Evolutionary conservation across 1,284 basidiomycete species (phyloP).

Genomic region (Neolentinus lepideus): DNA sequence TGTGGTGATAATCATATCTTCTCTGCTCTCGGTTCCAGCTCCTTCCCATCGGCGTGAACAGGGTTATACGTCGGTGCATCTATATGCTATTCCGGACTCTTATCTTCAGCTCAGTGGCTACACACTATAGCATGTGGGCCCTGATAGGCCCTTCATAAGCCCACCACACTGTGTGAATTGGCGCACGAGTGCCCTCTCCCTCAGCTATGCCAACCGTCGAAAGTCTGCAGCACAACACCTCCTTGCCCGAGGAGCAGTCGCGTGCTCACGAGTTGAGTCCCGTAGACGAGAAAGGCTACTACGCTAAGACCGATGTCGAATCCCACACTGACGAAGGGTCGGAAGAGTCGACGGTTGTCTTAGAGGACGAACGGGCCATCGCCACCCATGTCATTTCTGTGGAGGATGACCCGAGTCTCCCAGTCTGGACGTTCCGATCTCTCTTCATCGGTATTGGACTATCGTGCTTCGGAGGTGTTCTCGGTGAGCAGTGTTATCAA

Average conservation of each 20-base stretch:
- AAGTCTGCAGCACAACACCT: not conserved
- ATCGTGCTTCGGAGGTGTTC: slow-evolving; percentile 47
- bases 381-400: slow-evolving; percentile 41
- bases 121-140: not conserved
- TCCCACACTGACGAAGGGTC: not conserved
- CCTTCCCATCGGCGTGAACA: not conserved
- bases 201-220: not conserved
- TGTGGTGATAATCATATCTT: not conserved
- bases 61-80: too few species aligned
- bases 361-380: not conserved
- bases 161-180: not conserved
- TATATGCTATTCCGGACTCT: too few species aligned
- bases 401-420: slow-evolving; percentile 52
- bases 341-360: not conserved
- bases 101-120: too few species aligned
- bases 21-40: not conserved
- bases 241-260: not conserved
- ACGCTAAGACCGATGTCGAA: not conserved
- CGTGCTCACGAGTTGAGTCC: not conserved
- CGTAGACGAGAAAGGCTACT: not conserved
- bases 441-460: slow-evolving; percentile 41
- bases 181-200: not conserved
- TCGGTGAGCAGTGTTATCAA: slow-evolving; percentile 48
- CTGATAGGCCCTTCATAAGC: not conserved
- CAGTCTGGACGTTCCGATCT: slow-evolving; percentile 39